Evolutionary conservation across 768 basidiomycete genomes (phyloP), one percentile per base, ranked within the genome.

Genomic region (Rhodosporidiobolus odoratus): DNA sequence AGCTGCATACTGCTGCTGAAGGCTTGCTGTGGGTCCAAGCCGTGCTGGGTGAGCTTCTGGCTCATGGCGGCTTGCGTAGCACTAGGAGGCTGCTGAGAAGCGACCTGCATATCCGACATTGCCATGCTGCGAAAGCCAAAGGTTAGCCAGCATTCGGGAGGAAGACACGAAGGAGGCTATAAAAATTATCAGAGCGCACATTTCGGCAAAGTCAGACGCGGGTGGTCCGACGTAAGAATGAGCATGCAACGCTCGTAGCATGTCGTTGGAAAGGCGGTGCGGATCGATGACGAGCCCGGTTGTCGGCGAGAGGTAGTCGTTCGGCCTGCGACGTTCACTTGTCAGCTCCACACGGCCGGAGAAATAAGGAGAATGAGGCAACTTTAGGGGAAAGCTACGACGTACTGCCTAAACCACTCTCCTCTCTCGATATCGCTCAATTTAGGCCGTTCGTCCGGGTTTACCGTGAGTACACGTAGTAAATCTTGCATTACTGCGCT

Each of bases 1-100:
- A 92, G 84, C 82, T 90, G 84, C 25, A 93, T 83, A 0, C 86
- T 82, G 75, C 90, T 89, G 0, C 90, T 90, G 79, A 93, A 93
- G 75, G 90, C 89, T 0, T 89, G 86, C 50, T 82, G 81, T 59
- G 83, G 82, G 15, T 83, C 81, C 6, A 70, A 83, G 27, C 62
- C 65, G 84, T 5, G 86, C 83, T 34, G 83, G 79, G 86, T 89
- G 89, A 69, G 85, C 80, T 48, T 83, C 82, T 34, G 83, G 78
- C 87, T 89, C 88, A 70, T 84, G 80, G 52, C 83, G 79, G 74
- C 88, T 87, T 21, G 82, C 86, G 50, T 45, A 23, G 62, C 54
- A 21, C 47, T 7, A 8, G 54, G 37, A 2, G 38, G 38, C 23
- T 58, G 62, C 45, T 63, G 65, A 34, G 65, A 66, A 27, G 69